Base-by-base conservation (phyloP, 148 eudicot species). In the Vaccinium macrocarpon region DNA sequence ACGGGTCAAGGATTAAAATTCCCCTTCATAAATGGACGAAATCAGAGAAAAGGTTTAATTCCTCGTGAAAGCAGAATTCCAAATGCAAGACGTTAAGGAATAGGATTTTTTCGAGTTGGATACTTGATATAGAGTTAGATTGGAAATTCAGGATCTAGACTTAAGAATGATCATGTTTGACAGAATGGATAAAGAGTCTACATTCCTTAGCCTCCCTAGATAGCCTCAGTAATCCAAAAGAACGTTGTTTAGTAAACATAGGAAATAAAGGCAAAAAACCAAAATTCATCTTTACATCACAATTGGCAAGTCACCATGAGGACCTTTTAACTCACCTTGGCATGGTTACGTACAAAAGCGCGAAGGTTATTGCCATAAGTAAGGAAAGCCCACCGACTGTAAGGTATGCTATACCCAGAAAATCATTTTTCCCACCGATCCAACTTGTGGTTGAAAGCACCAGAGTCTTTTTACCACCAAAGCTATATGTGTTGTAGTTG, bases 371-470 rank as follows among this genome's bases (percentile, higher is more conserved):
- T 82, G 97, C 95, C 70, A 92, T 51, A 82, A 88, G 78, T 76
- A 96, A 86, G 87, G 90, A 92, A 42, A 93, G 62, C 50, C 94
- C 94, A 25, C 99, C 99, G 84, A 94, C 91, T 21, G 86, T 70
- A 27, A 96, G 86, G 86, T 92, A 96, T 79, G 90, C 97, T 48
- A 87, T 83, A 11, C 99, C 99, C 8, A 94, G 91, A 52, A 91
- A 94, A 66, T 85, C 84, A 74, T 92, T 96, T 82, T 91, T 96
- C 21, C 99, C 99, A 46, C 97, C 99, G 79, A 91, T 92, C 98
- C 99, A 96, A 77, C 91, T 92, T 80, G 99, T 88, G 32, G 99
- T 96, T 52, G 99, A 94, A 81, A 96, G 92, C 62, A 96, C 95
- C 74, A 96, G 85, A 79, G 77, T 88, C 93, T 96, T 96, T 73